Base-by-base conservation (phyloP, 192 early-diverging fungal species). In the Coemansia javaensis region DNA sequence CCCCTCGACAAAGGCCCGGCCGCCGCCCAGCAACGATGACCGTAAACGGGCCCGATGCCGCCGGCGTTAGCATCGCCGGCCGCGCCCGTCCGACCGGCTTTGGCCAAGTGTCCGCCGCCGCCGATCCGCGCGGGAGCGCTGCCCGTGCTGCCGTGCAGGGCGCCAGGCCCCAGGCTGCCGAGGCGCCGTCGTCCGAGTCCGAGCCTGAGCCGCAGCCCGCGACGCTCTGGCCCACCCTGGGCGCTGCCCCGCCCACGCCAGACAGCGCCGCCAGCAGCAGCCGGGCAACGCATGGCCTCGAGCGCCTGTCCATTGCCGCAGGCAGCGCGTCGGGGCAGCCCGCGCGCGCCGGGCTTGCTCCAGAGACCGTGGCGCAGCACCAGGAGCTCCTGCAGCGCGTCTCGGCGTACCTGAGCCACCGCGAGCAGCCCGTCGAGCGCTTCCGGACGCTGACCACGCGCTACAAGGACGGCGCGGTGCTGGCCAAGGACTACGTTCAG, bases 371-470 rank as follows among this genome's bases (percentile, higher is more conserved):
- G 21, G 49, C 53, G 2, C 32, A 42, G 7, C 62, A 72, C 47
- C 60, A 72, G 22, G 62, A 65, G 27, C 56, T 72, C n/a, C 42
- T 72, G 24, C 60, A 72, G 35, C 60, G 55, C 13, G 68, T 72
- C 3, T 72, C 68, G 15, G 53, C 68, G 12, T 72, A 65, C 20
- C 33, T 72, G 46, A 72, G 68, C 18, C 68, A 72, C 30, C 68
- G 68, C 11, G 68, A 72, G 21, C 68, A 63, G 20, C 68, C 68
- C 9, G 68, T 72, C 32, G 45, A 56, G 25, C 60, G 68, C 5
- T 72, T 72, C 52, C 60, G 62, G 22, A 41, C 64, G 32, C 56
- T 72, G 25, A 72, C 68, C 13, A 65, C 56, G 7, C 52, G 42
- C 32, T 72, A 48, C 53, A 72, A 64, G 16, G 42, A 64, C 34